These are phyloP conservation scores for Brassica carinata DNA, from an alignment of 345 rosid species.

Conservation along the genomic window DNA sequence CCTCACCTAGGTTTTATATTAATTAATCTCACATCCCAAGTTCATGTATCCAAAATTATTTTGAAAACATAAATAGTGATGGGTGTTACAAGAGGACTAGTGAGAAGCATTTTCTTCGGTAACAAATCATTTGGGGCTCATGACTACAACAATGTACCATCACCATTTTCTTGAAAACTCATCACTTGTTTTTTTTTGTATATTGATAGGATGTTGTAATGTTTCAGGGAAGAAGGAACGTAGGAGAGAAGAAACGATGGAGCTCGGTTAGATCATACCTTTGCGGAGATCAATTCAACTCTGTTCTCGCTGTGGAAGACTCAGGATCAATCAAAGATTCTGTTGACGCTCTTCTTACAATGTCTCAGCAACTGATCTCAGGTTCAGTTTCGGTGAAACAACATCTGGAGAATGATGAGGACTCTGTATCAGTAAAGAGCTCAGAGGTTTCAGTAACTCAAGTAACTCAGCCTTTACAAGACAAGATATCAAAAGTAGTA, in stretches of 20 bases:
- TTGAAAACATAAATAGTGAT: constrained; percentile 34
- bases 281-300: constrained; percentile 75
- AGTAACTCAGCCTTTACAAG: constrained; percentile 35
- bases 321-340: constrained; percentile 70
- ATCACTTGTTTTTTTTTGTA: neutral
- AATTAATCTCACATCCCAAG: constrained; percentile 31
- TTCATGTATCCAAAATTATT: constrained; percentile 8
- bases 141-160: constrained; percentile 49
- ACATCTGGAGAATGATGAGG: constrained; percentile 46
- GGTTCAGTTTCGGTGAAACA: constrained; percentile 79
- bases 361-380: constrained; percentile 36
- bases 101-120: constrained; percentile 69
- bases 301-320: constrained; percentile 75
- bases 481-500: no score
- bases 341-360: constrained; percentile 49
- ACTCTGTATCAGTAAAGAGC: constrained; percentile 20
- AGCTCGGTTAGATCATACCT: constrained; percentile 69
- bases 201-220: neutral
- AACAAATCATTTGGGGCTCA: constrained; percentile 49
- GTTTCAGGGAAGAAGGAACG: constrained; percentile 52
- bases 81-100: constrained; percentile 80
- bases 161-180: neutral
- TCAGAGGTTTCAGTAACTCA: constrained; percentile 28
- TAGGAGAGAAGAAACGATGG: constrained; percentile 65
- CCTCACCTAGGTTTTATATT: constrained; percentile 15